Percentiles rank a stretch among this genome's conserved stretches.
phyloP scores from a whole-genome alignment of 73 alveolate genomes.

The Paramecium octaurelia region DNA sequence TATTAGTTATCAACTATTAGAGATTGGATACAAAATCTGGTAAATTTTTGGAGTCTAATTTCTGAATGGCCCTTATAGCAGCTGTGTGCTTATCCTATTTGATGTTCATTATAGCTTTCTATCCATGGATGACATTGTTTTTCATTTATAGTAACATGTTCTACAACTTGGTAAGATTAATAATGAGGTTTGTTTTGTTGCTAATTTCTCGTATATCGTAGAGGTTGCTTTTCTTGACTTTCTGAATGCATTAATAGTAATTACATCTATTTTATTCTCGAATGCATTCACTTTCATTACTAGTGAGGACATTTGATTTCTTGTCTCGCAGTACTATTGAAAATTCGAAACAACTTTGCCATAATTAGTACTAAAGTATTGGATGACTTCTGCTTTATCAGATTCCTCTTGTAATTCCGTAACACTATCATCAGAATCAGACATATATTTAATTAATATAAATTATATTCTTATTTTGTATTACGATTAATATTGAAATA shows the following conservation, averaged over 20 bases:
- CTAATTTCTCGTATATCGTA: constrained; percentile 27
- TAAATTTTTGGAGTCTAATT: background rate
- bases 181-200: background rate
- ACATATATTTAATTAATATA: background rate
- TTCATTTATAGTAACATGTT: background rate
- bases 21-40: background rate
- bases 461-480: background rate
- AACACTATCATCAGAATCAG: constrained; percentile 40
- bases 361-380: background rate
- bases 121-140: background rate
- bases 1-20: background rate
- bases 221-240: constrained; percentile 35
- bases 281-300: background rate
- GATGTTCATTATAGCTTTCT: background rate
- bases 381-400: background rate
- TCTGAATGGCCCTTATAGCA: background rate
- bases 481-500: background rate
- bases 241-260: background rate
- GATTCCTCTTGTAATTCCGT: background rate
- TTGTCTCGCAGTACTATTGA: background rate
- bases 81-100: constrained; percentile 1
- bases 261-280: constrained; percentile 36
- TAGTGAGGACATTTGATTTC: background rate
- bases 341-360: constrained; percentile 8
- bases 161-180: constrained; percentile 8